Evolutionary conservation across 2,329 filamentous ascomycete genomes (phyloP), one percentile per base, ranked within the genome.

Genomic region (Ambrosiella beaveri): DNA sequence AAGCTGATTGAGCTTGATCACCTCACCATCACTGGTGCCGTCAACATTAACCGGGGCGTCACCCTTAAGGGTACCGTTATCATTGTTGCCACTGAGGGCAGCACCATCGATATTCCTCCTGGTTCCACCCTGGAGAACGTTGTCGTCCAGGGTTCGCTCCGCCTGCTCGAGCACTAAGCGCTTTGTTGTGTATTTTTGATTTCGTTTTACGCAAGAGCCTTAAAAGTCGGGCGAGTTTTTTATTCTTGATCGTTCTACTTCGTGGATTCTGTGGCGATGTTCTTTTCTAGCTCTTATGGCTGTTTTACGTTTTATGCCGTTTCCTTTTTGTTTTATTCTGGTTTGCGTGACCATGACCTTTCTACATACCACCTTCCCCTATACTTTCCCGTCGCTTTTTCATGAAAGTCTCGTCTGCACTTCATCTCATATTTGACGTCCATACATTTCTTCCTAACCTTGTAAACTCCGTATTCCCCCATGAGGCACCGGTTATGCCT

Each of bases 121-220:
- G 93, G 93, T 70, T 96, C 90, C 17, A 88, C 98, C 66, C 80
- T 98, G 61, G 93, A 98, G 80, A 98, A 98, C 74, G 93, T 97
- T 12, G 93, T 98, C 56, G 93, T 98, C 59, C 93, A 98, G 79
- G 93, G 93, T 68, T 95, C 89, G 73, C 80, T 98, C 80, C 79
- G 81, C 67, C 72, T 84, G 65, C 73, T 84, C 63, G 81, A 84
- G 74, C 81, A 84, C 69, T 84, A 80, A 58, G 13, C 27, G 27
- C 35, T 19, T 19, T 15, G 12, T 38, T 51, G 15, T 12, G 44
- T 39, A 7, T 50, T 13, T 36, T 58, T 49, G 7, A 15, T 58
- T 15, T 7, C 7, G 38, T 54, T 47, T n/a, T 17, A 13, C n/a
- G n/a, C n/a, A 1, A 7, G 35, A 51, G 15, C 2, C 47, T 11